Percentiles rank a stretch among this genome's conserved stretches.
Evolutionary conservation across 257 asterid species (phyloP).

Genomic region (Ophiorrhiza pumila): DNA sequence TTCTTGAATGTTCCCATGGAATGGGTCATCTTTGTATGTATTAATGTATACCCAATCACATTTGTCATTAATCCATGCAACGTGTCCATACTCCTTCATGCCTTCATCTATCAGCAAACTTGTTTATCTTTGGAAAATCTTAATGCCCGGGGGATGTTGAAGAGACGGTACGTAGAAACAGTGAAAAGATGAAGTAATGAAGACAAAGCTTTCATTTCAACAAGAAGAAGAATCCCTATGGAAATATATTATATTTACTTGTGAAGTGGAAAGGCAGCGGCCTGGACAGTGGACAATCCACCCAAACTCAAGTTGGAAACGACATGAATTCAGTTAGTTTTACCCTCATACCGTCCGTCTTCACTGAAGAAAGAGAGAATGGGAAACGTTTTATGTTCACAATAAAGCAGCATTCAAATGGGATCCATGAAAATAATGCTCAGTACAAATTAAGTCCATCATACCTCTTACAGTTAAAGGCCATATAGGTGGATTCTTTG

Average conservation of each 20-base stretch:
- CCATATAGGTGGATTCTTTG: constrained; percentile 19
- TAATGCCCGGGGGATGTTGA: too few relatives aligned
- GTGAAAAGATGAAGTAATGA: too few relatives aligned
- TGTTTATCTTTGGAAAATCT: too few relatives aligned
- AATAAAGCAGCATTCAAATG: background rate
- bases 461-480: constrained; percentile 14
- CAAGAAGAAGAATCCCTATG: too few relatives aligned
- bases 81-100: constrained; percentile 37
- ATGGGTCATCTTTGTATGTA: too few relatives aligned
- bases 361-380: background rate
- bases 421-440: background rate
- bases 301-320: background rate
- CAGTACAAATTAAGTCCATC: background rate
- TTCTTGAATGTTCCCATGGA: too few relatives aligned
- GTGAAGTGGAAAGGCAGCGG: too few relatives aligned
- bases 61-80: constrained; percentile 41
- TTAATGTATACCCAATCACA: too few relatives aligned
- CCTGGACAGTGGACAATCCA: too few relatives aligned
- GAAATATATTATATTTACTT: too few relatives aligned
- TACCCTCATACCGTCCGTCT: background rate
- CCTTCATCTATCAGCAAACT: constrained; percentile 35
- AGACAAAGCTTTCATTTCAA: too few relatives aligned
- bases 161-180: too few relatives aligned
- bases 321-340: background rate
- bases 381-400: background rate